Conservation (phyloP, 257 asterid genomes). For the Petunia secreta region DNA sequence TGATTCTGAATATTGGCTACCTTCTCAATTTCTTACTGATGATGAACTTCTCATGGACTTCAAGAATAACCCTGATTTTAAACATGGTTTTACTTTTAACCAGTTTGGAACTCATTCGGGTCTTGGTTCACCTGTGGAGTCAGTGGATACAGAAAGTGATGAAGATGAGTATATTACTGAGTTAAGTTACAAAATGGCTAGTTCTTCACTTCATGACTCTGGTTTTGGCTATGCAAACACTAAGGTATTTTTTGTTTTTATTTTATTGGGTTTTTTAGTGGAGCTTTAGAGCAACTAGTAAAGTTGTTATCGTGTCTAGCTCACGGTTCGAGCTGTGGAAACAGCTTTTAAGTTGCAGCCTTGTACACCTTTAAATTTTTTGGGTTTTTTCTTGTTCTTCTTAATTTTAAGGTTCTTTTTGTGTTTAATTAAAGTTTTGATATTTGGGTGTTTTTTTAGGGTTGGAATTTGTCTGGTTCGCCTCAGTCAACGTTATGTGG, state of each 20-base stretch:
- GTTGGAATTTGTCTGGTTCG: constrained; percentile 55
- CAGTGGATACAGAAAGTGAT: constrained; percentile 69
- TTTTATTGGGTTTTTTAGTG: too few species aligned
- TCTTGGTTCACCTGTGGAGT: constrained; percentile 72
- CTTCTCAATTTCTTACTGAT: constrained; percentile 48
- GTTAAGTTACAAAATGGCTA: constrained; percentile 44
- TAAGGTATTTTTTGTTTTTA: constrained; percentile 40
- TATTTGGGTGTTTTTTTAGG: constrained; percentile 31
- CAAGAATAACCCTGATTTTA: constrained; percentile 24
- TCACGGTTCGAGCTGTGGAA: too few species aligned
- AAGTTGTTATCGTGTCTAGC: too few species aligned
- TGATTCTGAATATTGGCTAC: constrained; percentile 45
- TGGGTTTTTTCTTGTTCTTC: background rate
- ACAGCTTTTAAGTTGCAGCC: background rate
- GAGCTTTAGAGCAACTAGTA: too few species aligned
- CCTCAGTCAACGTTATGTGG: constrained; percentile 73
- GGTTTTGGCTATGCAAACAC: constrained; percentile 29
- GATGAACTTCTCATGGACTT: constrained; percentile 27
- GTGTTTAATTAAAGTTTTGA: background rate
- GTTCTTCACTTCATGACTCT: constrained; percentile 45
- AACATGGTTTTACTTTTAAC: background rate
- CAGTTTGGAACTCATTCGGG: constrained; percentile 44
- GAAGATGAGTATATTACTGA: constrained; percentile 65
- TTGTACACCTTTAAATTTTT: background rate
- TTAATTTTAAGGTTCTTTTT: background rate